Base-by-base conservation (phyloP, 495 filamentous ascomycete genomes). In the Xylaria sp. region DNA sequence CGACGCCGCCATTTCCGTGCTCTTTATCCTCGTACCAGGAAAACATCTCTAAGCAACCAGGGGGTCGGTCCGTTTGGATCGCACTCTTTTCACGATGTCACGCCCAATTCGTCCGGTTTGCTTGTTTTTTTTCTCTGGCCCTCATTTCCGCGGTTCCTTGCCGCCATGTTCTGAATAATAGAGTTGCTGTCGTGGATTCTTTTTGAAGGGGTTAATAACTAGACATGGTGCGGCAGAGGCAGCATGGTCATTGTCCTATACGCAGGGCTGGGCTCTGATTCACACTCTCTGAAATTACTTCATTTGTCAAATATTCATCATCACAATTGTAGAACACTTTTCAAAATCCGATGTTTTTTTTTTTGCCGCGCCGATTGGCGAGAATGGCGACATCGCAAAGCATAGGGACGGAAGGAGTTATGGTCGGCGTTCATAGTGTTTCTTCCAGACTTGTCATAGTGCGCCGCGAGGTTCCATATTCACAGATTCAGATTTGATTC, bases 1-100 rank as follows among this genome's bases (percentile, higher is more conserved):
- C 59, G 92, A 93, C 68, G 89, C 91, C 7, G 91, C 90, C 46
- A 80, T 97, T 11, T 92, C 90, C 69, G 85, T 93, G 50, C 82
- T 97, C 41, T 98, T 97, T 83, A 92, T 97, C 68, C 90, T 99
- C 64, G 96, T 99, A 3, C 96, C 96, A 0, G 95, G 96, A 24
- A 94, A 93, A 67, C 86, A 93, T 74, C 85, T 99, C 67, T 97
- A 82, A 77, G 64, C 53, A 65, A 14, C 43, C 59, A 64, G 35
- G 46, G 35, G 33, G 57, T 61, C 55, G 58, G 41, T 37, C 29
- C 37, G 24, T 70, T 24, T 5, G 19, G 14, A 70, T 48, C n/a
- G 41, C 3, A 63, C 58, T 14, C 21, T 58, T 24, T 69, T 75
- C 52, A 78, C 71, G 75, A 76, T 58, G 70, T 80, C 61, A 78